Percentiles rank a stretch among this genome's conserved stretches.
Conservation (phyloP, 2,329 filamentous ascomycete species). For the Trichoderma citrinoviride region DNA sequence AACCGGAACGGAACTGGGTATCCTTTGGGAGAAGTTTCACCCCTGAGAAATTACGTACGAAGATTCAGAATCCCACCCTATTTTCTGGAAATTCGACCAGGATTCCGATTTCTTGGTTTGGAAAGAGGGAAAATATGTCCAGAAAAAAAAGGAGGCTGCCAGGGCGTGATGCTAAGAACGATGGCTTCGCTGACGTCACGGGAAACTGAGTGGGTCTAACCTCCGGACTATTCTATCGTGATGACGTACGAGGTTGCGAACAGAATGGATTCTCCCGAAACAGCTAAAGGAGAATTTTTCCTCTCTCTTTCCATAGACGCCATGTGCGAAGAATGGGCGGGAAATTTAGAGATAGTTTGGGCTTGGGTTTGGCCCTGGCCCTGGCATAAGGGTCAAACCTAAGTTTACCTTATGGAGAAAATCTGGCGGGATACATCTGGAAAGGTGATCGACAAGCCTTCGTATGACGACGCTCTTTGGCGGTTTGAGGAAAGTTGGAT, state of each 20-base stretch:
- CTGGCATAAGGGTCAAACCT: background rate
- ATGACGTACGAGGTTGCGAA: background rate
- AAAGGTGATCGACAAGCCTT: slow-evolving; percentile 1
- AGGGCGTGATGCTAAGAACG: background rate
- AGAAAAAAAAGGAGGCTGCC: background rate
- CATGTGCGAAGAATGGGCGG: background rate
- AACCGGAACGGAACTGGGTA: background rate
- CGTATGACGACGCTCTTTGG: background rate
- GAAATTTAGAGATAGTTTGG: background rate
- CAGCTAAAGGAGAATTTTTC: background rate
- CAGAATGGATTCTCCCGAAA: background rate
- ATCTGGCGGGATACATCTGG: background rate
- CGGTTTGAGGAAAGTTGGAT: background rate
- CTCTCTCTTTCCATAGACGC: background rate
- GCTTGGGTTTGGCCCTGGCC: background rate
- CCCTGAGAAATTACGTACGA: background rate
- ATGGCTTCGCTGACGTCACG: slow-evolving; percentile 9
- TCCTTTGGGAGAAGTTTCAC: background rate
- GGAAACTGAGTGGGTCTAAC: background rate
- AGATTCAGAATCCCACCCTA: background rate
- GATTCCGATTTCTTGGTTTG: background rate
- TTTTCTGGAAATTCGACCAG: background rate
- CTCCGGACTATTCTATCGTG: too few species aligned
- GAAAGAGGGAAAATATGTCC: background rate
- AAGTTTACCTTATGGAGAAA: too few species aligned